phyloP scores from a whole-genome alignment of 2,329 filamentous ascomycete genomes.

The Neofusicoccum ribis region DNA sequence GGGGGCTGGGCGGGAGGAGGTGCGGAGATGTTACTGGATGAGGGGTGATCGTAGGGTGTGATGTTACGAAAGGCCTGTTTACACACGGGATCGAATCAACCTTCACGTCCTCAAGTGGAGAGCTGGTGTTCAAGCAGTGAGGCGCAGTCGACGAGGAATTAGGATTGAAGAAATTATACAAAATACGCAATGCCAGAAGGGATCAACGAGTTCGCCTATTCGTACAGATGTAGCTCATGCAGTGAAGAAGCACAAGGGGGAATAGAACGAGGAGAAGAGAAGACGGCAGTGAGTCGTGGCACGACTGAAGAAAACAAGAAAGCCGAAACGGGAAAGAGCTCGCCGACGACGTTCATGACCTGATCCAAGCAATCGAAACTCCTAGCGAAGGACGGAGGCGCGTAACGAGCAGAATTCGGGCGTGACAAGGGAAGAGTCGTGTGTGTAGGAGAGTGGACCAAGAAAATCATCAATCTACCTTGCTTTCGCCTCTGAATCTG shows the following conservation, averaged over 20 bases:
- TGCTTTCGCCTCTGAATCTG: conserved; percentile 73
- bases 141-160: conserved; percentile 16
- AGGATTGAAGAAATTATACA: conserved; percentile 20
- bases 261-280: conserved; percentile 4
- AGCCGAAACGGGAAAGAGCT: conserved; percentile 10
- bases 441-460: conserved; percentile 21
- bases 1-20: not conserved
- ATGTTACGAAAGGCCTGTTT: conserved; percentile 16
- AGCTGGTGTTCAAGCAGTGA: conserved; percentile 4
- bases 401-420: not conserved
- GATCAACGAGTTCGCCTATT: conserved; percentile 15
- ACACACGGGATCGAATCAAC: conserved; percentile 18
- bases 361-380: conserved; percentile 3
- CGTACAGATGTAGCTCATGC: conserved; percentile 15
- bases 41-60: conserved; percentile 3
- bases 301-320: not conserved
- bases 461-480: conserved; percentile 77
- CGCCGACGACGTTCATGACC: not conserved
- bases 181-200: conserved; percentile 9
- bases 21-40: conserved; percentile 4
- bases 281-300: not conserved
- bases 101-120: conserved; percentile 13
- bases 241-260: not conserved
- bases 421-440: conserved; percentile 18
- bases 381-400: not conserved